phyloP scores from a whole-genome alignment of 2,329 filamentous ascomycete genomes.

The Didymella segeticola region DNA sequence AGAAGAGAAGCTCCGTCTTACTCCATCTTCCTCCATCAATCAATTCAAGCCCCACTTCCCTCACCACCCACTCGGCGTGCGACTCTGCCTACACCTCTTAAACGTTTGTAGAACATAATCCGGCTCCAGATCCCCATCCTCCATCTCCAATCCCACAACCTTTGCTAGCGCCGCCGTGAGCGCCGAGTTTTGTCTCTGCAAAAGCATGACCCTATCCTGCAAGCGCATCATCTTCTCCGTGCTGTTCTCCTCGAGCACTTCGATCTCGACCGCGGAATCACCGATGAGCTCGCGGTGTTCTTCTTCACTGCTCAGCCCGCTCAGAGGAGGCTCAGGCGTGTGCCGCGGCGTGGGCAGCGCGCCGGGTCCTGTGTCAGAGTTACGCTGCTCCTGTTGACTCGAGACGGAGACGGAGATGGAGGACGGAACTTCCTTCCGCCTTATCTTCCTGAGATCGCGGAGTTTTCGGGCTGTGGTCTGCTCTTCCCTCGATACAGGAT shows the following conservation, averaged over 20 bases:
- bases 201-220: conserved; percentile 24
- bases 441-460: conserved; percentile 35
- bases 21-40: no score
- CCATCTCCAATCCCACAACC: conserved; percentile 33
- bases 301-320: neutral
- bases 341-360: conserved; percentile 25
- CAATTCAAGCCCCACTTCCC: no score
- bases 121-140: conserved; percentile 28
- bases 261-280: conserved; percentile 13
- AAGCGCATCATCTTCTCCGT: conserved; percentile 24
- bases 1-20: no score
- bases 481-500: conserved; percentile 26
- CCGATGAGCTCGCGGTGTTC: conserved; percentile 7
- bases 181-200: conserved; percentile 37
- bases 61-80: conserved; percentile 18
- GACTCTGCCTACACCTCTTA: conserved; percentile 12
- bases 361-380: conserved; percentile 12
- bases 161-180: conserved; percentile 35
- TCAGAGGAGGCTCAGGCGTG: conserved; percentile 20
- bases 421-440: conserved; percentile 22
- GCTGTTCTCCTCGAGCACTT: conserved; percentile 14
- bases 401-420: neutral
- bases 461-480: conserved; percentile 33
- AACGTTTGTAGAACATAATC: conserved; percentile 26
- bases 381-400: conserved; percentile 9